Evolutionary conservation across 352 stramenopile genomes (phyloP).

Genomic region (Phytophthora uliginosa): DNA sequence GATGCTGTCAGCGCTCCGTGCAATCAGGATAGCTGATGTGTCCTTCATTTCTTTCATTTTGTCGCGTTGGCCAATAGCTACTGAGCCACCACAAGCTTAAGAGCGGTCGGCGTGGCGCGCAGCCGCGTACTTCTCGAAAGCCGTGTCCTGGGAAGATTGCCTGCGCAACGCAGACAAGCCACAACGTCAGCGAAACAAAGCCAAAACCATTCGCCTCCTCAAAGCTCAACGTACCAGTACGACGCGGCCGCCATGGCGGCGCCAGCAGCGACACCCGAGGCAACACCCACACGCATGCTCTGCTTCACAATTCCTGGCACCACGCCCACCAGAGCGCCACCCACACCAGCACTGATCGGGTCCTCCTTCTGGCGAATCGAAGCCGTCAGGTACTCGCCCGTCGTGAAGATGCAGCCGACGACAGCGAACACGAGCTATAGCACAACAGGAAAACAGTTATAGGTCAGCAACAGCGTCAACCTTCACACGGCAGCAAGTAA

Average conservation of each 20-base stretch:
- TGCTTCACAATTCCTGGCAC: slow-evolving; percentile 82
- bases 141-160: slow-evolving; percentile 49
- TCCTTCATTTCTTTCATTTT: slow-evolving; percentile 34
- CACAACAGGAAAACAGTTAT: not conserved
- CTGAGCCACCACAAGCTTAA: slow-evolving; percentile 37
- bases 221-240: slow-evolving; percentile 65
- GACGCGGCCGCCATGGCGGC: slow-evolving; percentile 58
- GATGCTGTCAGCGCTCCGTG: not conserved
- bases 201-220: not conserved
- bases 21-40: slow-evolving; percentile 1
- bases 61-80: slow-evolving; percentile 15
- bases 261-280: slow-evolving; percentile 53
- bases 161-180: slow-evolving; percentile 25
- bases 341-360: slow-evolving; percentile 74
- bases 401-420: slow-evolving; percentile 73
- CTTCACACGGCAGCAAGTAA: not conserved
- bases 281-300: slow-evolving; percentile 75
- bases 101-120: slow-evolving; percentile 56
- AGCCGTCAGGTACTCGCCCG: slow-evolving; percentile 70
- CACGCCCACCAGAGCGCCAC: slow-evolving; percentile 69
- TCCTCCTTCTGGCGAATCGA: slow-evolving; percentile 81
- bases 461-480: slow-evolving; percentile 7
- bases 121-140: slow-evolving; percentile 81
- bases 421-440: slow-evolving; percentile 77
- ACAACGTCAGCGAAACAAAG: slow-evolving; percentile 15